Conservation (phyloP, 2,329 filamentous ascomycete species). For the Diaporthe velutina region DNA sequence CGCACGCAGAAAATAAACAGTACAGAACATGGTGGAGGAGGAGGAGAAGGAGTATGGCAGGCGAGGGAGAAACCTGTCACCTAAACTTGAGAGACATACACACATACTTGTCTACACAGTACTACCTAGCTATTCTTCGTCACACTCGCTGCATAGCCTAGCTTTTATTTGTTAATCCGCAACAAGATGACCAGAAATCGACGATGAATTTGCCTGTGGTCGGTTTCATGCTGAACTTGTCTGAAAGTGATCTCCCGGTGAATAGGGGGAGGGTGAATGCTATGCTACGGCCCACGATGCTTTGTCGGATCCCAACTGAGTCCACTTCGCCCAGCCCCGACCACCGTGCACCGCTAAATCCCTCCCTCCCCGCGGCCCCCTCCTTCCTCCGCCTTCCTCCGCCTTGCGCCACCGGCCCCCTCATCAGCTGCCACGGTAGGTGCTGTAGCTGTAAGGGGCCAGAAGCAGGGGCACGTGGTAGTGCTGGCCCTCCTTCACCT, state of each 20-base stretch:
- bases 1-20: not conserved
- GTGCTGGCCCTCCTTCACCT: constrained; percentile 70
- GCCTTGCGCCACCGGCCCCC: not conserved
- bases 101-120: constrained; percentile 14
- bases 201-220: not conserved
- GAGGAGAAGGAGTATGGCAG: not conserved
- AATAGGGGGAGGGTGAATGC: not conserved
- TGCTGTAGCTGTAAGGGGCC: constrained; percentile 85
- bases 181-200: not conserved
- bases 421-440: constrained; percentile 79
- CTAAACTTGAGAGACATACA: not conserved
- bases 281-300: constrained; percentile 14
- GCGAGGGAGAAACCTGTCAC: not conserved
- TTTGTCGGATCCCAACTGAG: not conserved
- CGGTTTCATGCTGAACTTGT: not conserved
- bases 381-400: not conserved
- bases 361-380: not conserved
- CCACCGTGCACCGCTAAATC: not conserved
- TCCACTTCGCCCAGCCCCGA: not conserved
- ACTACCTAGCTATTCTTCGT: constrained; percentile 28
- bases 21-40: not conserved
- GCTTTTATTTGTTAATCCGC: constrained; percentile 31
- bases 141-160: constrained; percentile 35
- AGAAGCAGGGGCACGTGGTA: constrained; percentile 86
- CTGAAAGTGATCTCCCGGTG: not conserved